Percentiles rank a stretch among this genome's conserved stretches.
These are phyloP conservation scores for Trichophyton equinum DNA, from an alignment of 2,329 filamentous ascomycete species.

Conservation along the genomic window DNA sequence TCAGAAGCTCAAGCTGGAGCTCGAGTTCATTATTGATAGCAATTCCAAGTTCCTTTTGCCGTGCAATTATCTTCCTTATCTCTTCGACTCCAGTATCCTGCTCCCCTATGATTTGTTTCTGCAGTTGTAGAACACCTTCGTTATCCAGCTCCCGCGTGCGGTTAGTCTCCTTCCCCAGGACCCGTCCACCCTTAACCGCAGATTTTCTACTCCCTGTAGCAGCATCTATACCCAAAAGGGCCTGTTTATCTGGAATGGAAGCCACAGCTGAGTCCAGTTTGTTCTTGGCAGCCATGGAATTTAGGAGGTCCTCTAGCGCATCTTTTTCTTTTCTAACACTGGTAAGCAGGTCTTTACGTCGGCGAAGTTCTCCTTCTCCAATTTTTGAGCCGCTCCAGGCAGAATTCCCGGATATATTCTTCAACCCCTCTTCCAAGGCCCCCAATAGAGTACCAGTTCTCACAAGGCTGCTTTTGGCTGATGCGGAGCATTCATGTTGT, in stretches of 20 bases:
- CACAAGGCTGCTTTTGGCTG: conserved; percentile 48
- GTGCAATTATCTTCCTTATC: conserved; percentile 44
- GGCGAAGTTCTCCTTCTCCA: conserved; percentile 49
- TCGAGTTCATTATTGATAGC: conserved; percentile 51
- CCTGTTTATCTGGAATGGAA: conserved; percentile 35
- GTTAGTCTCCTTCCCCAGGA: conserved; percentile 46
- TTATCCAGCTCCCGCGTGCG: conserved; percentile 52
- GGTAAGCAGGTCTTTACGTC: conserved; percentile 46
- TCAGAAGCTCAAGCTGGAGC: conserved; percentile 49
- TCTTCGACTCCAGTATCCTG: conserved; percentile 50
- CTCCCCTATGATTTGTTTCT: conserved; percentile 49
- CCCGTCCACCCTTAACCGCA: conserved; percentile 34
- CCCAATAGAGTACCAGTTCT: conserved; percentile 43
- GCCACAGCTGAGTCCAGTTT: conserved; percentile 35
- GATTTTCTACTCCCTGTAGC: conserved; percentile 14
- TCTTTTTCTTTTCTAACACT: conserved; percentile 50
- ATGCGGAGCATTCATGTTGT: conserved; percentile 50
- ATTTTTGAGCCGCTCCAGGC: conserved; percentile 28
- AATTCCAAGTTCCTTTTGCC: conserved; percentile 51
- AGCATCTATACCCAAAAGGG: conserved; percentile 22
- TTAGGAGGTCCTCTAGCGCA: conserved; percentile 47
- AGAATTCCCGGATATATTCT: conserved; percentile 23
- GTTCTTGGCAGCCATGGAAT: conserved; percentile 44
- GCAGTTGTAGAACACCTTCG: conserved; percentile 49
- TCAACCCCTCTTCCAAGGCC: conserved; percentile 46